Evolutionary conservation across 2,329 filamentous ascomycete species (phyloP).

Genomic region (Ophioceras dolichostomum): DNA sequence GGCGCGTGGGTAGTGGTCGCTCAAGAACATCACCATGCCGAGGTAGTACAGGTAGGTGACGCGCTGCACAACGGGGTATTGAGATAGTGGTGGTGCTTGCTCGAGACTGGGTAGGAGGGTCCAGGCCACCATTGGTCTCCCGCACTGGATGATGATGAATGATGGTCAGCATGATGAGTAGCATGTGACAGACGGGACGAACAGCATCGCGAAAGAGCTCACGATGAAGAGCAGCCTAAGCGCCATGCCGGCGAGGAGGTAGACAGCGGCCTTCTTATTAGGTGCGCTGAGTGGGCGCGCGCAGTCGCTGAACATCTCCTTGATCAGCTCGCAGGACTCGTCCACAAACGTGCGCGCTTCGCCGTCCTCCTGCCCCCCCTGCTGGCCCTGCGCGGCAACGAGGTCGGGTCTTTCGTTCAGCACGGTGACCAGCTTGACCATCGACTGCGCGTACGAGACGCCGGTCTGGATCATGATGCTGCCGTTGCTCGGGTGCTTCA

Average conservation of each 20-base stretch:
- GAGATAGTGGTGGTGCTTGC: slow-evolving; percentile 62
- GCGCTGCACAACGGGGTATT: slow-evolving; percentile 76
- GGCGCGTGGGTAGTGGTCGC: slow-evolving; percentile 70
- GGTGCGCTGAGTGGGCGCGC: slow-evolving; percentile 73
- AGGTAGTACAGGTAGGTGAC: slow-evolving; percentile 94
- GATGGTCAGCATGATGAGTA: too few relatives aligned
- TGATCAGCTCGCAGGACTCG: slow-evolving; percentile 77
- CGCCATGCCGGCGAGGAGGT: slow-evolving; percentile 84
- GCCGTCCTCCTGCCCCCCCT: slow-evolving; percentile 42
- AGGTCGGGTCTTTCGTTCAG: slow-evolving; percentile 73
- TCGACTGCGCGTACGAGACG: slow-evolving; percentile 66
- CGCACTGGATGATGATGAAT: neutral
- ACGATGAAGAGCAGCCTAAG: slow-evolving; percentile 79
- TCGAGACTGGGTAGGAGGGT: slow-evolving; percentile 27
- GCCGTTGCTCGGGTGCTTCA: slow-evolving; percentile 69
- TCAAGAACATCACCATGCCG: slow-evolving; percentile 78
- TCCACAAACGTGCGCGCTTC: slow-evolving; percentile 67
- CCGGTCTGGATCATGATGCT: slow-evolving; percentile 73
- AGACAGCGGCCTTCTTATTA: slow-evolving; percentile 82
- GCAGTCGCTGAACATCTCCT: slow-evolving; percentile 84
- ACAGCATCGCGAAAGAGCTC: slow-evolving; percentile 15
- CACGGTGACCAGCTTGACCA: slow-evolving; percentile 73
- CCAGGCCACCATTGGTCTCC: slow-evolving; percentile 3
- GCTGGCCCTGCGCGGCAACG: slow-evolving; percentile 39
- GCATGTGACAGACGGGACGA: too few relatives aligned